phyloP scores from a whole-genome alignment of 805 yeast species.

The Ogataea trehaloabstinens region DNA sequence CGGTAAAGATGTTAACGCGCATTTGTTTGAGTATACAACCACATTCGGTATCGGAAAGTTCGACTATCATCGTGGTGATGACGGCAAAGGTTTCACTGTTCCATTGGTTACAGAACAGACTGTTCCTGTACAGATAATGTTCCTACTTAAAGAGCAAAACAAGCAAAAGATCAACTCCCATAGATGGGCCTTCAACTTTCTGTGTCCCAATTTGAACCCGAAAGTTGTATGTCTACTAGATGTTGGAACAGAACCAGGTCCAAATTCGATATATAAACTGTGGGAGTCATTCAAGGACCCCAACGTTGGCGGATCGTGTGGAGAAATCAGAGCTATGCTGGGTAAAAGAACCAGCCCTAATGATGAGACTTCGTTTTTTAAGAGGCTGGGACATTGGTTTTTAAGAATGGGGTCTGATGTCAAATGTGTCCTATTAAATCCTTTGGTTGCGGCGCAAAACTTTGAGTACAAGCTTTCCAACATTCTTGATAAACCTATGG shows the following conservation, averaged over 20 bases:
- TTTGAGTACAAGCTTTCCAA: constrained; percentile 95
- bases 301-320: constrained; percentile 95
- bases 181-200: constrained; percentile 93
- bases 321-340: constrained; percentile 81
- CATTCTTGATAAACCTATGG: constrained; percentile 91
- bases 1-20: constrained; percentile 77
- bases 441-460: constrained; percentile 92
- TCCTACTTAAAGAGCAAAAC: constrained; percentile 86
- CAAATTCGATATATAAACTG: constrained; percentile 80
- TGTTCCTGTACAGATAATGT: constrained; percentile 82
- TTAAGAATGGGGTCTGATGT: constrained; percentile 45
- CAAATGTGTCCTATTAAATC: constrained; percentile 57
- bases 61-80: constrained; percentile 47
- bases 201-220: constrained; percentile 80
- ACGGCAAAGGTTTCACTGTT: constrained; percentile 45
- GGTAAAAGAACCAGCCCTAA: constrained; percentile 30
- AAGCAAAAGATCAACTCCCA: constrained; percentile 91
- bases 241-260: constrained; percentile 92
- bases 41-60: constrained; percentile 67
- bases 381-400: constrained; percentile 32
- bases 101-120: constrained; percentile 60
- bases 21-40: constrained; percentile 89
- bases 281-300: constrained; percentile 84
- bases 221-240: constrained; percentile 80
- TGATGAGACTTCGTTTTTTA: constrained; percentile 27